Evolutionary conservation across 805 yeast species (phyloP).

Genomic region (Scheffersomyces ergatensis): DNA sequence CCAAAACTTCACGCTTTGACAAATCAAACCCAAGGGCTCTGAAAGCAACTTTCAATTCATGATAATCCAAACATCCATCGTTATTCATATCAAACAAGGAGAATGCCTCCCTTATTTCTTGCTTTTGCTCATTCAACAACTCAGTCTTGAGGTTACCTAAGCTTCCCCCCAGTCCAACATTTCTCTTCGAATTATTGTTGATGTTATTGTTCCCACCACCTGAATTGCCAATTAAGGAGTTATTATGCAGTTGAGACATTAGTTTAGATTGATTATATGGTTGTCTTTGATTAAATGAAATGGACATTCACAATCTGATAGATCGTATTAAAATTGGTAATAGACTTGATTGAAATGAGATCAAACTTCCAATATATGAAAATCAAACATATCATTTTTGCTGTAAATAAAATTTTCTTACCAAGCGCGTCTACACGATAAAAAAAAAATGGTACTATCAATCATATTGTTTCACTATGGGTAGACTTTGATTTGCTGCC

Average conservation of each 20-base stretch:
- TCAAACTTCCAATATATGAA: too few relatives aligned
- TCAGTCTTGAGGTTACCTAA: constrained; percentile 46
- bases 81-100: constrained; percentile 87
- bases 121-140: constrained; percentile 80
- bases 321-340: too few relatives aligned
- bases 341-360: too few relatives aligned
- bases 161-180: background rate
- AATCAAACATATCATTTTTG: too few relatives aligned
- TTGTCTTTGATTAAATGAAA: background rate
- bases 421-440: too few relatives aligned
- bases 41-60: constrained; percentile 90
- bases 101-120: constrained; percentile 90
- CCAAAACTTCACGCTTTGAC: constrained; percentile 69
- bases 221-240: background rate
- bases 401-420: too few relatives aligned
- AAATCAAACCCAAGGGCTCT: constrained; percentile 90
- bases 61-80: constrained; percentile 88
- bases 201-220: background rate
- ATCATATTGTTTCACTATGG: too few relatives aligned
- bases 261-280: background rate
- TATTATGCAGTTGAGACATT: background rate
- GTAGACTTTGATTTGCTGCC: too few relatives aligned
- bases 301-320: background rate
- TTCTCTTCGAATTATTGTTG: constrained; percentile 1
- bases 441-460: too few relatives aligned